These are phyloP conservation scores for Pelagophyceae sp. DNA, from an alignment of 352 stramenopile genomes.

Conservation along the genomic window DNA sequence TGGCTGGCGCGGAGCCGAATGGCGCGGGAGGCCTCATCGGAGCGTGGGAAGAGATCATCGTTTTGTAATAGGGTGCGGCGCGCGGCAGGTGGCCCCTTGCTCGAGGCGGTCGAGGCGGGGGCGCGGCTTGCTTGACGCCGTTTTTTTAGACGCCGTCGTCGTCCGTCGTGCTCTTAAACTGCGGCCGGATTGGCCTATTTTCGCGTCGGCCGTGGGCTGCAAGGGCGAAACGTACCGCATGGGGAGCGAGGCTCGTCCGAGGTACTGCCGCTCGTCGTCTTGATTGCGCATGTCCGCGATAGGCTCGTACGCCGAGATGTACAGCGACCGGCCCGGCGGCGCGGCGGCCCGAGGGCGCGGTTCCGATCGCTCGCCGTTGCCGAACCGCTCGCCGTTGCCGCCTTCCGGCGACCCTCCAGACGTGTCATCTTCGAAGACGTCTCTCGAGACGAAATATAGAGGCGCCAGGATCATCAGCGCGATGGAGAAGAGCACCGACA, in stretches of 20 bases:
- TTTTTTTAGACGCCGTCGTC: not conserved
- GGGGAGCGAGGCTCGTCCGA: slow-evolving; percentile 4
- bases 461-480: slow-evolving; percentile 3
- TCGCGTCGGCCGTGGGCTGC: no score
- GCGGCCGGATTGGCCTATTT: not conserved
- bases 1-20: no score
- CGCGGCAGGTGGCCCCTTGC: no score
- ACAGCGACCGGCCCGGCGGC: not conserved
- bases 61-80: no score
- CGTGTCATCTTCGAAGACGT: slow-evolving; percentile 9
- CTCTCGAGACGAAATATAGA: slow-evolving; percentile 10
- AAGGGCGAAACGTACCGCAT: no score
- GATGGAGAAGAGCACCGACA: not conserved
- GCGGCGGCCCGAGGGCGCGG: not conserved
- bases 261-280: slow-evolving; percentile 17
- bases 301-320: slow-evolving; percentile 12
- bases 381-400: not conserved
- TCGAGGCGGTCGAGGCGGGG: no score
- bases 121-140: no score
- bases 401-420: not conserved
- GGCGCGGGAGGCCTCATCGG: no score
- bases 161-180: not conserved
- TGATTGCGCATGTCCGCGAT: not conserved
- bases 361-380: not conserved
- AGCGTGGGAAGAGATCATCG: no score